These are phyloP conservation scores for Aspergillus luchuensis DNA, from an alignment of 2,329 filamentous ascomycete genomes.

Conservation along the genomic window DNA sequence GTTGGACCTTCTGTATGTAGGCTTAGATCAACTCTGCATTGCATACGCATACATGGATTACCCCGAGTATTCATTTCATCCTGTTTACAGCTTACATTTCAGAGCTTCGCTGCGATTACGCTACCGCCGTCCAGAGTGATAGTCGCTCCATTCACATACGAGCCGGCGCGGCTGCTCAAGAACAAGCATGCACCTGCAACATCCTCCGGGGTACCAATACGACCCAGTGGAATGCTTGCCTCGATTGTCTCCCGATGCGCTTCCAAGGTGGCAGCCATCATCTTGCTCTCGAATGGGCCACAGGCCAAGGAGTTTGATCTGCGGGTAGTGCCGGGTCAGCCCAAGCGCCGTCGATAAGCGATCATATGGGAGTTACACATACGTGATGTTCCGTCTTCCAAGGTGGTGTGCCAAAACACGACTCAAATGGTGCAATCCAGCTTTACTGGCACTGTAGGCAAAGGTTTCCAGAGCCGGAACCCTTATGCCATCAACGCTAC, in stretches of 20 bases:
- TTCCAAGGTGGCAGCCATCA: constrained; percentile 57
- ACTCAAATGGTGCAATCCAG: constrained; percentile 56
- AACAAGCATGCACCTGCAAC: constrained; percentile 73
- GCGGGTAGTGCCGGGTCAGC: constrained; percentile 17
- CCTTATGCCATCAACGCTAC: constrained; percentile 56
- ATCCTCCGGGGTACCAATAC: constrained; percentile 69
- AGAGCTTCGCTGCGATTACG: constrained; percentile 39
- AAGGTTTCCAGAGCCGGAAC: constrained; percentile 56
- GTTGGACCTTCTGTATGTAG: constrained; percentile 11
- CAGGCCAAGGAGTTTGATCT: constrained; percentile 69
- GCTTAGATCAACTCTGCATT: neutral
- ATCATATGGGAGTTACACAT: constrained; percentile 33
- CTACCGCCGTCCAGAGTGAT: constrained; percentile 64
- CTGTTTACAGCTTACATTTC: constrained; percentile 29
- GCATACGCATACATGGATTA: neutral
- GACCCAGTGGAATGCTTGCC: constrained; percentile 63
- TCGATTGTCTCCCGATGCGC: constrained; percentile 53
- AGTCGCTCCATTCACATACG: constrained; percentile 66
- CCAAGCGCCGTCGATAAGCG: neutral
- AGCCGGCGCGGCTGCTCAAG: constrained; percentile 66
- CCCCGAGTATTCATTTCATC: neutral
- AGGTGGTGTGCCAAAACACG: constrained; percentile 55
- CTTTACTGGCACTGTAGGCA: constrained; percentile 57
- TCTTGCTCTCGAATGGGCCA: constrained; percentile 62
- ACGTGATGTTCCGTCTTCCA: constrained; percentile 56